Base-by-base conservation (phyloP, 352 stramenopile genomes). In the Phytopythium vexans region DNA sequence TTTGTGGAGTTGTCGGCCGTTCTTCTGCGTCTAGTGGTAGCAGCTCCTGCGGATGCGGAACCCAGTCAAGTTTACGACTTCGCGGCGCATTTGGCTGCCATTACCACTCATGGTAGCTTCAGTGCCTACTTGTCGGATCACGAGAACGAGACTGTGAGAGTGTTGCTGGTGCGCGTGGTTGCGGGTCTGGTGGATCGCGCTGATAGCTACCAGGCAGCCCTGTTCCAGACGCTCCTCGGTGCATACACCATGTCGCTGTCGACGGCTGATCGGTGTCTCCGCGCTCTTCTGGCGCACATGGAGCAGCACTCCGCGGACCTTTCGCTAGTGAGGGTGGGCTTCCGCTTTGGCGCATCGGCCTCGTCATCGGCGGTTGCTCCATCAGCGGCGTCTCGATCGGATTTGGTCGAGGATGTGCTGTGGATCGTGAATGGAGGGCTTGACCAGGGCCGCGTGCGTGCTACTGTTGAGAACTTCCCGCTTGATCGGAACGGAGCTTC, bases 221-320 rank as follows among this genome's bases (percentile, higher is more conserved):
- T 92, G 31, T 86, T 89, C 50, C 64, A 85, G 55, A 60, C 69
- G 15, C 54, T 94, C 31, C 72, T 94, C 6, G 67, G 62, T 16
- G 51, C 67, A 5, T 94, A 94, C 61, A 72, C 64, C 11, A 86
- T 91, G 66, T 89, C 82, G 36, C 58, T 92, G 0, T 86, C 74
- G 27, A 42, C 61, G 0, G 63, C 80, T 8, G 85, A 94, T 58
- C 68, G 81, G 9, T 51, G 72, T 31, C 39, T 93, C 21, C 74
- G 82, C 11, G 46, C 46, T 11, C 46, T 52, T 9, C 8, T 52
- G 31, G 36, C 6, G 33, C 10, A 16, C n/a, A 42, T 52, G 7
- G 46, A 52, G 33, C 34, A 52, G n/a, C 55, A 70, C 1, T 33
- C 90, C 27, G 68, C 90, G 4, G 59, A 85, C n/a, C 64, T 89